phyloP scores from a whole-genome alignment of 352 stramenopile species.

The Globisporangium okanoganense region DNA sequence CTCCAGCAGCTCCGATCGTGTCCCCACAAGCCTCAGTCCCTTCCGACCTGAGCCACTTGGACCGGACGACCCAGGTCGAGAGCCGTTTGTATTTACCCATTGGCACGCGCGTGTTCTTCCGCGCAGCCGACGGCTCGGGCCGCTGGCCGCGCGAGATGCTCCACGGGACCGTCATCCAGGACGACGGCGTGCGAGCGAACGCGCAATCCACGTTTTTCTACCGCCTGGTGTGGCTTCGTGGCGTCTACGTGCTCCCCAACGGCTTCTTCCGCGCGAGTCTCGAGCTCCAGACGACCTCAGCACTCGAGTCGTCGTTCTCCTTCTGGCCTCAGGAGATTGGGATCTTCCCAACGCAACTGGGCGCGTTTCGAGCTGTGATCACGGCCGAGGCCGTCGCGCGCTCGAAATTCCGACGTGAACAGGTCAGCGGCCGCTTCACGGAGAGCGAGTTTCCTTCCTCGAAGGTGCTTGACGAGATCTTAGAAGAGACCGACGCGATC shows the following conservation, averaged over 20 bases:
- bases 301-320: not conserved
- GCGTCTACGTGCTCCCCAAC: constrained; percentile 59
- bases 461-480: constrained; percentile 40
- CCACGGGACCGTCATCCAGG: constrained; percentile 36
- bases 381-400: constrained; percentile 51
- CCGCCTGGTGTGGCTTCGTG: constrained; percentile 65
- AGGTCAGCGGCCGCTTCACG: constrained; percentile 26
- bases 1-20: constrained; percentile 9
- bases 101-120: constrained; percentile 56
- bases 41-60: not conserved
- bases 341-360: constrained; percentile 48
- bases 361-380: constrained; percentile 53
- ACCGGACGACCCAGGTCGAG: constrained; percentile 24
- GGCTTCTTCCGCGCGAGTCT: constrained; percentile 56
- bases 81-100: constrained; percentile 26
- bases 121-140: constrained; percentile 26
- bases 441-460: constrained; percentile 35
- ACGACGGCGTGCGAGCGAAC: constrained; percentile 22
- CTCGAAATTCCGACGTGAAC: constrained; percentile 44
- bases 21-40: constrained; percentile 2
- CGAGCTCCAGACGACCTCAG: constrained; percentile 23
- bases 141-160: constrained; percentile 57
- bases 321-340: constrained; percentile 48
- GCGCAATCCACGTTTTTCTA: constrained; percentile 29
- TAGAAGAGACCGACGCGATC: constrained; percentile 34